Conservation (phyloP, 2,329 filamentous ascomycete genomes). For the Sarocladiaceae sp. region DNA sequence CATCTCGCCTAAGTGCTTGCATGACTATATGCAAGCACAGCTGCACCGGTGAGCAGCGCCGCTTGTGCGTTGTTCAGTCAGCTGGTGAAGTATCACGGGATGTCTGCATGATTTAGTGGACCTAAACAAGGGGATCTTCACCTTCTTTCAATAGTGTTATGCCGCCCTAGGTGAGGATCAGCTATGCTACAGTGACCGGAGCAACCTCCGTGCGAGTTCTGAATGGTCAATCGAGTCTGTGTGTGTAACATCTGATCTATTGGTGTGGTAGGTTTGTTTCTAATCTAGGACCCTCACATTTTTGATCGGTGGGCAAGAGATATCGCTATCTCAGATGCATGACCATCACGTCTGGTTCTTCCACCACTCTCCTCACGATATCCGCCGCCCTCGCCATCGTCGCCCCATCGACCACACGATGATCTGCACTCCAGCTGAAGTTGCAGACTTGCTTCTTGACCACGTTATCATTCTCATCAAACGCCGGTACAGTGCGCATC, state of each 20-base stretch:
- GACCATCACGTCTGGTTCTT: slow-evolving; percentile 84
- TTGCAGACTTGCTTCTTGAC: slow-evolving; percentile 77
- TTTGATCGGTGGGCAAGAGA: no score
- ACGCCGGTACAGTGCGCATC: slow-evolving; percentile 76
- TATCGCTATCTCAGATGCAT: slow-evolving; percentile 65
- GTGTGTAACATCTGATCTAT: no score
- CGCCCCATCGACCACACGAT: slow-evolving; percentile 89
- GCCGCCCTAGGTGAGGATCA: no score
- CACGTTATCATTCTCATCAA: slow-evolving; percentile 56
- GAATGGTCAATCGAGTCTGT: no score
- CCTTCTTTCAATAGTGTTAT: no score
- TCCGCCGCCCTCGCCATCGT: slow-evolving; percentile 91
- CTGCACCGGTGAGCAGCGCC: not conserved
- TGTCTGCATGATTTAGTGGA: no score
- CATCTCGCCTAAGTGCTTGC: not conserved
- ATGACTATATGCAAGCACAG: not conserved
- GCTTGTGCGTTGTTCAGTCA: not conserved
- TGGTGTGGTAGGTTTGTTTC: no score
- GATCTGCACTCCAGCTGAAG: slow-evolving; percentile 96
- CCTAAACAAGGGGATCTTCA: no score
- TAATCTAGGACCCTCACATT: no score
- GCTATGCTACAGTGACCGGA: no score
- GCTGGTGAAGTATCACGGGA: no score
- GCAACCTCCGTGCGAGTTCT: no score
- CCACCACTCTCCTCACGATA: slow-evolving; percentile 70